Evolutionary conservation across 768 basidiomycete genomes (phyloP).

Genomic region (Auriscalpium vulgare): DNA sequence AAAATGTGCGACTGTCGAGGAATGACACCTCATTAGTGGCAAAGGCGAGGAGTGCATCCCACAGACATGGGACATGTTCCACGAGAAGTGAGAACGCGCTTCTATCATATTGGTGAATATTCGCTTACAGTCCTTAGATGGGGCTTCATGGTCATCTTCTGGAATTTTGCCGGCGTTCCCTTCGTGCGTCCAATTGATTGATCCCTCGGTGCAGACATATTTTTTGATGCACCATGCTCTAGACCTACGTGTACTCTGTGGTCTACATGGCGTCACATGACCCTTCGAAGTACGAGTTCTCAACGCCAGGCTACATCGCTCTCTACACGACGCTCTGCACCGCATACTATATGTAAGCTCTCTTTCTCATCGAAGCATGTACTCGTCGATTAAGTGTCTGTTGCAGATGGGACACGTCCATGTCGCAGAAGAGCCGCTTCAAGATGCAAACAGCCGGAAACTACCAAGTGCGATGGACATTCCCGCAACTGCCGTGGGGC

Average conservation of each 20-base stretch:
- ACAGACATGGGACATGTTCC: constrained; percentile 99
- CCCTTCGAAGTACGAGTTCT: constrained; percentile 80
- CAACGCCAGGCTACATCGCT: constrained; percentile 61
- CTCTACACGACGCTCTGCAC: constrained; percentile 72
- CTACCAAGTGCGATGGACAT: constrained; percentile 76
- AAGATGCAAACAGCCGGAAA: constrained; percentile 95
- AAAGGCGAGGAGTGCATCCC: constrained; percentile 95
- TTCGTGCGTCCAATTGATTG: constrained; percentile 49
- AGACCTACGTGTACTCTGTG: constrained; percentile 96
- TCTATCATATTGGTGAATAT: background rate
- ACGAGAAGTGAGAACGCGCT: constrained; percentile 66
- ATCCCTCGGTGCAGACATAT: background rate
- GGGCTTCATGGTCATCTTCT: constrained; percentile 98
- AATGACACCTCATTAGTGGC: constrained; percentile 38
- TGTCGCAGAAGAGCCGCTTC: constrained; percentile 96
- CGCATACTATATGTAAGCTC: constrained; percentile 77
- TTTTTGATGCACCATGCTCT: background rate
- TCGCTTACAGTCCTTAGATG: constrained; percentile 34
- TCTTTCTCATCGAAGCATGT: background rate
- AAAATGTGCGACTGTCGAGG: background rate
- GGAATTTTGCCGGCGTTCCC: constrained; percentile 91
- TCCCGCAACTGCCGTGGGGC: constrained; percentile 87
- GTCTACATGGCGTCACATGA: constrained; percentile 97
- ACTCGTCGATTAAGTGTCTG: background rate
- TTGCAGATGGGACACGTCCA: constrained; percentile 81